Percentiles rank a stretch among this genome's conserved stretches.
phyloP scores from a whole-genome alignment of 495 filamentous ascomycete genomes.

The Aspergillus affinis region DNA sequence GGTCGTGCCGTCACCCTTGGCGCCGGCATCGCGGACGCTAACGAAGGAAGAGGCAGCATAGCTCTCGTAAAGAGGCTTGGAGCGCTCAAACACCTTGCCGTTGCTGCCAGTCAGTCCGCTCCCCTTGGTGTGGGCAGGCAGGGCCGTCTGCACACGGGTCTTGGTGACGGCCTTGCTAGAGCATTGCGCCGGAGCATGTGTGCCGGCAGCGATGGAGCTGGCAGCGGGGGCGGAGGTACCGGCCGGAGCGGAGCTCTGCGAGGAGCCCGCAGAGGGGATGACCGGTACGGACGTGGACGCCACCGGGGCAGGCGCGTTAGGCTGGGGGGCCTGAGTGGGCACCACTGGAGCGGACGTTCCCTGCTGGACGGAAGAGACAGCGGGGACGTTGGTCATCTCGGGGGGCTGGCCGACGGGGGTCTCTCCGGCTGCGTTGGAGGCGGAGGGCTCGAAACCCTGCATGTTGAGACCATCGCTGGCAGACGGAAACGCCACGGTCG shows the following conservation, averaged over 20 bases:
- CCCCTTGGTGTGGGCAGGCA: constrained; percentile 39
- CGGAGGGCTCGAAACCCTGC: neutral
- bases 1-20: constrained; percentile 70
- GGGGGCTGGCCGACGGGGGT: neutral
- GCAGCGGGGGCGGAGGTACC: constrained; percentile 1
- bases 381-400: neutral
- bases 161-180: constrained; percentile 30
- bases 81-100: constrained; percentile 61
- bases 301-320: neutral
- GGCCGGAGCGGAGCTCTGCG: neutral
- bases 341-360: neutral
- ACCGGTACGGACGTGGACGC: neutral
- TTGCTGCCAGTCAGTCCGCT: constrained; percentile 32
- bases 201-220: constrained; percentile 9
- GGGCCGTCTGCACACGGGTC: constrained; percentile 39
- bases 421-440: neutral
- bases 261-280: neutral
- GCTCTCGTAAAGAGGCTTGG: constrained; percentile 66
- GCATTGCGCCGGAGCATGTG: constrained; percentile 31
- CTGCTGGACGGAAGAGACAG: neutral
- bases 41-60: constrained; percentile 53
- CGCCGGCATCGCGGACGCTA: constrained; percentile 73
- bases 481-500: neutral
- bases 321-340: neutral
- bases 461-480: neutral